These are phyloP conservation scores for Mentha longifolia DNA, from an alignment of 257 asterid species.

Conservation along the genomic window DNA sequence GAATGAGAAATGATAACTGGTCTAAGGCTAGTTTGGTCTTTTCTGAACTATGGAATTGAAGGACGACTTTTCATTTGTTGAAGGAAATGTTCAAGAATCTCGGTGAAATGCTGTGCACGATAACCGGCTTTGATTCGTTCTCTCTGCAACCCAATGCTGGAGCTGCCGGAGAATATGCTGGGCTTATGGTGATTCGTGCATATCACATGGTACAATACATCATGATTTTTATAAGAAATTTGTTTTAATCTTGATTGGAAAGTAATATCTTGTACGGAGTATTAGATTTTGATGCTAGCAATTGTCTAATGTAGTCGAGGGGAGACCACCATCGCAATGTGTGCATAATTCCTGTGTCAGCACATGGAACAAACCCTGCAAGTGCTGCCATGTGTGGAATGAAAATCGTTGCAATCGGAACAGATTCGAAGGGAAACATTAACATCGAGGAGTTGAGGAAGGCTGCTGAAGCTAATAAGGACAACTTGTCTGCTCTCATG, in stretches of 20 bases:
- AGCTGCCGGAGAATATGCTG: constrained; percentile 98
- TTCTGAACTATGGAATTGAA: constrained; percentile 29
- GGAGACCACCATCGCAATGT: constrained; percentile 92
- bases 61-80: constrained; percentile 22
- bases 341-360: constrained; percentile 97
- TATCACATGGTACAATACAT: constrained; percentile 76
- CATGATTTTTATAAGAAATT: not conserved
- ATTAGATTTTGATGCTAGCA: not conserved
- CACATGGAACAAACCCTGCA: constrained; percentile 99
- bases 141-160: constrained; percentile 98
- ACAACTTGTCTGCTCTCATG: constrained; percentile 88
- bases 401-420: constrained; percentile 94
- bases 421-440: constrained; percentile 96
- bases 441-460: constrained; percentile 81
- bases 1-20: not conserved
- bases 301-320: constrained; percentile 62
- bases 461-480: constrained; percentile 87
- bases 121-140: constrained; percentile 90
- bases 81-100: constrained; percentile 92
- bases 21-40: not conserved
- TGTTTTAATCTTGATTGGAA: not conserved
- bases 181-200: constrained; percentile 96
- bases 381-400: constrained; percentile 99
- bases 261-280: not conserved
- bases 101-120: constrained; percentile 80